Base-by-base conservation (phyloP, 345 rosid species). In the Isatis tinctoria region DNA sequence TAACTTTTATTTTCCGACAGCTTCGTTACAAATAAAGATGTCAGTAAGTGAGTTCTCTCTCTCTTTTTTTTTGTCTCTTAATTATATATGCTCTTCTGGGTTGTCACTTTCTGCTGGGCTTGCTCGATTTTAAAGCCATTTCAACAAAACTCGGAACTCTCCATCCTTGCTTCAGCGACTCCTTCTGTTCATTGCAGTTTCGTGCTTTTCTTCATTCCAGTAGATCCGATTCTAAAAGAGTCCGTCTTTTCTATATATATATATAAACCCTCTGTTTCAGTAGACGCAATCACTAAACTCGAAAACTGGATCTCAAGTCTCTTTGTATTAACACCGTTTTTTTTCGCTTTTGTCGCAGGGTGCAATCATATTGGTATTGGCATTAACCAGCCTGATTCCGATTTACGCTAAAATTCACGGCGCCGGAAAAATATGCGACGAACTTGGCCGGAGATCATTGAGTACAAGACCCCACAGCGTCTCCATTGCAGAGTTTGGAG, bases 401-500 rank as follows among this genome's bases (percentile, higher is more conserved):
- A 27, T 54, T 27, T 1, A 69, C 53, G 70, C 59, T 0, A 48
- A 54, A 14, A 27, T 14, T 41, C 3, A 62, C 58, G 70, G 41
- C 65, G 66, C 43, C 43, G 66, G 75, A 0, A 70, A 70, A 20
- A 12, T 77, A 71, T 77, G 80, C 64, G 80, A 71, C 64, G 72
- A 72, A 4, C 67, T 65, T 57, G 27, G 67, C 6, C 54, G 51
- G 41, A 53, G 65, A 53, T 67, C 78, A n/a, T 57, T 30, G 62
- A 74, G 73, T 37, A 43, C 80, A 35, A 82, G 84, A 67, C 82
- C 82, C 48, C 84, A 82, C 78, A 78, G 80, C 73, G 84, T 82
- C 10, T 86, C 90, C 5, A 84, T 86, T 40, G 30, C 76, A 44
- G 90, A 84, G 74, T 86, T 86, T 63, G 87, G 90, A 52, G 90